Base-by-base conservation (phyloP, 139 green algal species). In the Chlamydomonas schloesseri region DNA sequence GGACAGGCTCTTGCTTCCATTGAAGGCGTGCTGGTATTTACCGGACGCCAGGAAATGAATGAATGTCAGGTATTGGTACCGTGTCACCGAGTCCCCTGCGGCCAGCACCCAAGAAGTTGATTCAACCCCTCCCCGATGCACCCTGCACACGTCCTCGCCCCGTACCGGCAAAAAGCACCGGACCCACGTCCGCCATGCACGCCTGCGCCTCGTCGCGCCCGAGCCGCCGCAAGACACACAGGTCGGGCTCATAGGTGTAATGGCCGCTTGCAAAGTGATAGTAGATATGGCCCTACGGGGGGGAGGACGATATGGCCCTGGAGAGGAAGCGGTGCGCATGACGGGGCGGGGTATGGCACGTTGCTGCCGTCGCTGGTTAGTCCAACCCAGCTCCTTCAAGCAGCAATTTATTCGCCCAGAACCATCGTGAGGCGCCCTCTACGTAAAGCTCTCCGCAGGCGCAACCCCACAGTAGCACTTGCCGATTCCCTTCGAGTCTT, bases 11-110 rank as follows among this genome's bases (percentile, higher is more conserved):
- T 50, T 47, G 26, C 3, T 47, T 42, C 71, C 71, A 23, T 77
- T 42, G 26, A 77, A 77, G 42, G 46, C 11, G 71, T 62, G 26
- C 71, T 77, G 71, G 46, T 77, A 77, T 42, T 62, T 62, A 3
- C 71, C 71, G 26, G 71, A 28, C 42, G 46, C 24, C 11, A 77
- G 4, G 42, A 77, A 77, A 21, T 77, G 46, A 6, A 17, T 28
- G 10, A 77, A 26, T 4, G 71, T 62, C 2, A 77, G 71, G 42
- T 60, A 77, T 26, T 77, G 71, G 28, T 77, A 77, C 18, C 71
- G 42, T 11, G 42, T 62, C 13, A 77, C 42, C 24, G 36, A 60
- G 42, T 77, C 71, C 5, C 71, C 71, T 77, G 71, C 6, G 70
- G 2, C 67, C n/a, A 72, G 9, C 67, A n/a, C n/a, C n/a, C n/a